A percentile compares a stretch with the other conserved stretches of the same genome.
Evolutionary conservation across 441 rosid genomes (phyloP).

Genomic region (Brassica balearica): DNA sequence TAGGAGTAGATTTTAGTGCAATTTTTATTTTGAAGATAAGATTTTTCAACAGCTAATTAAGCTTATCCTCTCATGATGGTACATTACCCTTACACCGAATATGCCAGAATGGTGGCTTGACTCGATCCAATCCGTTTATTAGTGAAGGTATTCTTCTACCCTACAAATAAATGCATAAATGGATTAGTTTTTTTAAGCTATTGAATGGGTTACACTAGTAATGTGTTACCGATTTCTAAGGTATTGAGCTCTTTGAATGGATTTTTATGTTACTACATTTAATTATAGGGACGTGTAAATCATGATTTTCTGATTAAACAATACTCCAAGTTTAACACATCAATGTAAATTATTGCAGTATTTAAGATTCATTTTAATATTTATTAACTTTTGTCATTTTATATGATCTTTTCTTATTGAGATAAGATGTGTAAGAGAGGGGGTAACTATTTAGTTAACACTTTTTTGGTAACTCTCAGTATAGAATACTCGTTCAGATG

Average conservation of each 20-base stretch:
- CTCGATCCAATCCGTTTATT: neutral
- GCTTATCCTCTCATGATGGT: neutral
- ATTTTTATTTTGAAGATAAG: neutral
- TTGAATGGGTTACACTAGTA: neutral
- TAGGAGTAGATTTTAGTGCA: neutral
- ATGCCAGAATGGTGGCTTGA: neutral
- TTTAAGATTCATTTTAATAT: too few species aligned
- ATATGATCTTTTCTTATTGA: too few species aligned
- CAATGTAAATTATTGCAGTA: too few species aligned
- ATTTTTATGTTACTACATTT: neutral
- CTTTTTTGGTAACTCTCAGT: neutral
- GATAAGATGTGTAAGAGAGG: too few species aligned
- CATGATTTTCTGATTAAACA: too few species aligned
- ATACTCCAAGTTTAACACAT: too few species aligned
- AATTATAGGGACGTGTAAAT: neutral
- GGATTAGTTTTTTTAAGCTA: neutral
- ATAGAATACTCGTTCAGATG: neutral
- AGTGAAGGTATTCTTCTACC: neutral
- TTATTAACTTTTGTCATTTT: too few species aligned
- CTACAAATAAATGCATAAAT: neutral
- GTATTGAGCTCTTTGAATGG: neutral
- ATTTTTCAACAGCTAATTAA: neutral
- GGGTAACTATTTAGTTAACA: neutral
- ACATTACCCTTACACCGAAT: neutral
- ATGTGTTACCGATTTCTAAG: neutral